A percentile compares a stretch with the other conserved stretches of the same genome.
Evolutionary conservation across 2,329 filamentous ascomycete species (phyloP).

Genomic region (Ramichloridium luteum): DNA sequence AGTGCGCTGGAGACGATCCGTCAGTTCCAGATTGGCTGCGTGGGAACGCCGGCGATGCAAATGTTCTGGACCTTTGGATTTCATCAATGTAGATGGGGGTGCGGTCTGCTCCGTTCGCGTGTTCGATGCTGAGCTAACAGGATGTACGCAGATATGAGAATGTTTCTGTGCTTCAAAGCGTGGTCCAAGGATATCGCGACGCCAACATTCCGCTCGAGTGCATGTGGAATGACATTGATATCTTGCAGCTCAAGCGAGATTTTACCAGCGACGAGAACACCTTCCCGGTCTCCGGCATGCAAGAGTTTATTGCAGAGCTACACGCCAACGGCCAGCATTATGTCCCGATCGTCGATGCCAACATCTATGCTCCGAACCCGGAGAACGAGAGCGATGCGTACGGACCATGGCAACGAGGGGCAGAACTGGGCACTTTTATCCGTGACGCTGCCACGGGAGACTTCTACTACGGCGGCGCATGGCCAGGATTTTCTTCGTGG

Average conservation of each 20-base stretch:
- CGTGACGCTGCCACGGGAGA: slow-evolving; percentile 42
- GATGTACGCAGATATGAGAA: slow-evolving; percentile 44
- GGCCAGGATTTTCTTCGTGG: slow-evolving; percentile 14
- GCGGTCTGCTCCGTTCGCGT: neutral
- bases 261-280: slow-evolving; percentile 41
- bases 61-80: slow-evolving; percentile 12
- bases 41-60: slow-evolving; percentile 3
- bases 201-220: slow-evolving; percentile 35
- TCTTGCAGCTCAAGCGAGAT: slow-evolving; percentile 45
- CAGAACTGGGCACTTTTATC: slow-evolving; percentile 38
- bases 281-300: slow-evolving; percentile 35
- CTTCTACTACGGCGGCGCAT: slow-evolving; percentile 18
- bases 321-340: slow-evolving; percentile 42
- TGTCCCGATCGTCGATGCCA: slow-evolving; percentile 44
- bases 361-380: slow-evolving; percentile 57
- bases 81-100: slow-evolving; percentile 14
- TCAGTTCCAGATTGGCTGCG: slow-evolving; percentile 7
- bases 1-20: slow-evolving; percentile 16
- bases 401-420: slow-evolving; percentile 38
- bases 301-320: slow-evolving; percentile 37
- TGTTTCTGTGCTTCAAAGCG: slow-evolving; percentile 51
- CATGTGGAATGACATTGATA: slow-evolving; percentile 28
- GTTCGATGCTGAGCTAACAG: neutral
- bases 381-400: slow-evolving; percentile 47
- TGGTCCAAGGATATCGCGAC: slow-evolving; percentile 38